Conservation (phyloP, 2,329 filamentous ascomycete species). For the Alternaria sp. region DNA sequence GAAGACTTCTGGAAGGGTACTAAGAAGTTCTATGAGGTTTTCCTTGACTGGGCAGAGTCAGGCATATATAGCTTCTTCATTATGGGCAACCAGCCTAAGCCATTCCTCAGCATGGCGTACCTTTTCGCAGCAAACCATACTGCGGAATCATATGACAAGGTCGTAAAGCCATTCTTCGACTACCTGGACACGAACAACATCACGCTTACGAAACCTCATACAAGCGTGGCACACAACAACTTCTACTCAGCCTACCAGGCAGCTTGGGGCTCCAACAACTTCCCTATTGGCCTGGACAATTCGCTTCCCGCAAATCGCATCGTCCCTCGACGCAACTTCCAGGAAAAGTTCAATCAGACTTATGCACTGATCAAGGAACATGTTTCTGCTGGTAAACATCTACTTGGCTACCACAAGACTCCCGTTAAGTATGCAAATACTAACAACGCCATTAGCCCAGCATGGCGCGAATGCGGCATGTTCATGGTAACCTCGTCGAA, state of each 20-base stretch:
- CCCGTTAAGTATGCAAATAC: conserved; percentile 22
- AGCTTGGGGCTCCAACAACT: conserved; percentile 26
- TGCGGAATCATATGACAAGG: conserved; percentile 18
- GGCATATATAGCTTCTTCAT: conserved; percentile 30
- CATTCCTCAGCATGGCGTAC: conserved; percentile 22
- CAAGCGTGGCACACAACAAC: conserved; percentile 23
- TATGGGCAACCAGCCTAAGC: conserved; percentile 17
- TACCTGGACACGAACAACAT: conserved; percentile 23
- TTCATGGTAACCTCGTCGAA: conserved; percentile 23
- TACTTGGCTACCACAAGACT: conserved; percentile 28
- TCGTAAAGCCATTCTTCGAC: conserved; percentile 25
- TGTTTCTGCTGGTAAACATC: conserved; percentile 18
- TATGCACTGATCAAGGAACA: conserved; percentile 54
- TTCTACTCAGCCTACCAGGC: conserved; percentile 34
- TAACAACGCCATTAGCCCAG: conserved; percentile 30
- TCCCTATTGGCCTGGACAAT: conserved; percentile 29
- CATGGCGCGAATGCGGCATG: conserved; percentile 27
- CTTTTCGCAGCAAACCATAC: conserved; percentile 31
- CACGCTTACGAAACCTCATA: conserved; percentile 32
- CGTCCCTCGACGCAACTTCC: conserved; percentile 35
- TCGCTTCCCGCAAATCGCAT: conserved; percentile 40
- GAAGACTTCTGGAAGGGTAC: conserved; percentile 29
- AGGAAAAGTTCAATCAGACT: conserved; percentile 34
- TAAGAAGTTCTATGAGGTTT: conserved; percentile 21
- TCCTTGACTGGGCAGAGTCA: conserved; percentile 24